Conservation (phyloP, 306 rosid genomes). For the Lotus japonicus region DNA sequence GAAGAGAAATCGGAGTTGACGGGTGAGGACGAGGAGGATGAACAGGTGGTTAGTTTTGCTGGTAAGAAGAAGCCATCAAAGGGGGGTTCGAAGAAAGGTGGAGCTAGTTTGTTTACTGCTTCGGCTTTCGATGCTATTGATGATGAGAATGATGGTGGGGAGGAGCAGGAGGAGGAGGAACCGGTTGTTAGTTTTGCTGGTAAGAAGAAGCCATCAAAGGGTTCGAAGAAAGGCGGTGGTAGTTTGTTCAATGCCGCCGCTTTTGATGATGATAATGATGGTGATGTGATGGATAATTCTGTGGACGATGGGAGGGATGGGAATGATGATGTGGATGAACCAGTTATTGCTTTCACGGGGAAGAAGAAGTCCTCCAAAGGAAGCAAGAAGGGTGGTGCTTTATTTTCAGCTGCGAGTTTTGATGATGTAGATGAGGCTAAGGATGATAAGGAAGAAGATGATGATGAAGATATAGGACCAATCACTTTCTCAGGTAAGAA, state of each 20-base stretch:
- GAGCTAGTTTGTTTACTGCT: conserved; percentile 46
- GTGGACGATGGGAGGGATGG: conserved; percentile 15
- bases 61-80: conserved; percentile 67
- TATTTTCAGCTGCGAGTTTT: conserved; percentile 36
- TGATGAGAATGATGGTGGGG: conserved; percentile 42
- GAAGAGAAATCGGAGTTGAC: conserved; percentile 34
- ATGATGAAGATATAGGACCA: conserved; percentile 44
- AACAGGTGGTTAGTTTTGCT: conserved; percentile 33
- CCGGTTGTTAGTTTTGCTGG: conserved; percentile 42
- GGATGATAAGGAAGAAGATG: conserved; percentile 37
- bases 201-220: conserved; percentile 60
- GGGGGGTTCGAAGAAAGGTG: conserved; percentile 40
- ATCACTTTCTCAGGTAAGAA: conserved; percentile 79
- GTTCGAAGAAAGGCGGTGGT: conserved; percentile 41
- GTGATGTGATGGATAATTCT: conserved; percentile 36
- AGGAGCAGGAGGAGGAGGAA: conserved; percentile 37
- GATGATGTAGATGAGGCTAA: conserved; percentile 38
- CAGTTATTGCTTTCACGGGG: conserved; percentile 49
- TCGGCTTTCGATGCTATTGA: conserved; percentile 43
- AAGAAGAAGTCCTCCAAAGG: conserved; percentile 76
- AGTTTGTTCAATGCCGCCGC: conserved; percentile 44
- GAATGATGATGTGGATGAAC: conserved; percentile 44
- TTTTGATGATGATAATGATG: conserved; percentile 49
- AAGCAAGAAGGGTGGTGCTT: conserved; percentile 41
- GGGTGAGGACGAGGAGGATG: conserved; percentile 15